Base-by-base conservation (phyloP, 805 yeast species). In the Starmerella apis region DNA sequence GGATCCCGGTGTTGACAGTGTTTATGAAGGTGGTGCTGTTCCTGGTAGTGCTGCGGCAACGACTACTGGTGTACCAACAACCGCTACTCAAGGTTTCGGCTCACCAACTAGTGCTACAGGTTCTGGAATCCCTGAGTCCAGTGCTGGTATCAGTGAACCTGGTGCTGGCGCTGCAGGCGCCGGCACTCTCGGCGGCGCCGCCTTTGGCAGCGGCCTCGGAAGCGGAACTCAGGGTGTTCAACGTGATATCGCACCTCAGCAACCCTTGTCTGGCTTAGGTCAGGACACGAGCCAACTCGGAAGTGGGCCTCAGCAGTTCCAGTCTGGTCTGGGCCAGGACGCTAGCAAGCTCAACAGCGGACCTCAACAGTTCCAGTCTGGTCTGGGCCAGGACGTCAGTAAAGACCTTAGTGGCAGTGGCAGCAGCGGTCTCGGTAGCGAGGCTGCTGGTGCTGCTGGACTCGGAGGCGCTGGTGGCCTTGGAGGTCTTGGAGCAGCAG, bases 1-100 rank as follows among this genome's bases (percentile, higher is more conserved):
- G 3, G 49, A 44, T 10, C 52, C 54, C 33, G 57, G 44, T 24
- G 3, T 5, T 4, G 28, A 37, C 22, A 33, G 22, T 22, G 28
- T 20, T 6, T 20, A 9, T 19, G 41, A 20, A 14, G 18, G 24
- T 35, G 22, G 24, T 16, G 39, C 22, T 16, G 22, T 14, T 31
- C 16, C 16, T 31, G 35, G 16, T 13, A 31, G 35, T 27, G 3
- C 27, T 16, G 41, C 22, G 2, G 27, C 41, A 16, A 19, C 18
- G 14, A 11, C 27, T 7, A 23, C 41, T 24, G 41, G 25, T 18
- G 19, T 20, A 9, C 5, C 43, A 13, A n/a, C 37, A 22, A 3
- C 18, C n/a, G 16, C 28, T 13, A 23, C 5, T 24, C 43, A 9
- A 6, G 27, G 41, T 3, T 39, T 16, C 32, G 43, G 16, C 32